Evolutionary conservation across 768 basidiomycete species (phyloP).

Genomic region (Amanita pseudoporphyria): DNA sequence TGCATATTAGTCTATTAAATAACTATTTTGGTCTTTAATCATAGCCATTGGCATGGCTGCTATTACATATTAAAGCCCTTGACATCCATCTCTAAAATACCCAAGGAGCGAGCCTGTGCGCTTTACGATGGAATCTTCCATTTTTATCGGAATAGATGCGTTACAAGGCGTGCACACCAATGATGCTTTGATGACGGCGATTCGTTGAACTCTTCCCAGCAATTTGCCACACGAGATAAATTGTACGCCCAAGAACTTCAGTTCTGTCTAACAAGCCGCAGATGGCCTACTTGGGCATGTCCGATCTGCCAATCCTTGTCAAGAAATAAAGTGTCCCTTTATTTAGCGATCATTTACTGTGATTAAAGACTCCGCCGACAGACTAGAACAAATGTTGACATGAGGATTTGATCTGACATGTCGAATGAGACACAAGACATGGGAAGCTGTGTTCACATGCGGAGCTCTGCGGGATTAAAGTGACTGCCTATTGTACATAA

Average conservation of each 20-base stretch:
- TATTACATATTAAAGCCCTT: not conserved
- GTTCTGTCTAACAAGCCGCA: too few species aligned
- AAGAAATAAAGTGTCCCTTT: too few species aligned
- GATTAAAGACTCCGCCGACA: conserved; percentile 6
- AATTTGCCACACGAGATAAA: not conserved
- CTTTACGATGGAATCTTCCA: not conserved
- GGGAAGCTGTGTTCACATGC: conserved; percentile 1
- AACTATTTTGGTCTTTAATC: not conserved
- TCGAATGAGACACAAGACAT: conserved; percentile 2
- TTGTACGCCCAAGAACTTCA: too few species aligned
- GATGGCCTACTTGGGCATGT: too few species aligned
- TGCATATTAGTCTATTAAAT: not conserved
- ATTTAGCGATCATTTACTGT: not conserved
- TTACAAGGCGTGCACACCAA: not conserved
- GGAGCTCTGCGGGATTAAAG: conserved; percentile 3
- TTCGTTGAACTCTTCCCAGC: too few species aligned
- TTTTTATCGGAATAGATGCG: not conserved
- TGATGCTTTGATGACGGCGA: too few species aligned
- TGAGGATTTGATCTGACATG: conserved; percentile 20
- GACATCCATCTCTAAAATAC: not conserved
- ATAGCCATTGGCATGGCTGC: conserved; percentile 5
- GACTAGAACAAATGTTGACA: conserved; percentile 17
- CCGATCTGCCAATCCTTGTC: not conserved
- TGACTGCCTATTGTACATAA: not conserved
- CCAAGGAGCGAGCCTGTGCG: not conserved